Evolutionary conservation across 208 protist genomes (phyloP), one percentile per base, ranked within the genome.

Genomic region (Herpetomonas muscarum): DNA sequence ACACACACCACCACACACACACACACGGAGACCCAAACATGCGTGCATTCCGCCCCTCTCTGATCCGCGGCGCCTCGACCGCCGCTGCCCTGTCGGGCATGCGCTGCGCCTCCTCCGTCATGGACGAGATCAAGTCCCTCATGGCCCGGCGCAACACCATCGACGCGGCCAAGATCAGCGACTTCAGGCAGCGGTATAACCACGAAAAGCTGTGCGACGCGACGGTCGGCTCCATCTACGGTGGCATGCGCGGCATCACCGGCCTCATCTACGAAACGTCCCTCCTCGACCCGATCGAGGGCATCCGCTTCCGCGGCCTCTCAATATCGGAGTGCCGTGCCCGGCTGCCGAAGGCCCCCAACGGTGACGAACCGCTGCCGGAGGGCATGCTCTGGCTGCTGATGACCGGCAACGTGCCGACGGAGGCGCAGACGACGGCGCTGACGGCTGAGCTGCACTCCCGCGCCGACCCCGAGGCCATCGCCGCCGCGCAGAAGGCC

Each of bases 311-410:
- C 83, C 91, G 97, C 60, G 96, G 96, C 53, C 80, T 83, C 32
- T 92, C 94, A 32, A 98, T 99, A 60, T 86, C 96, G 19, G 91
- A 99, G 79, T 95, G 90, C 69, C 81, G 81, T 55, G 93, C 96
- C 79, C 49, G 83, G 57, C 64, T 91, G 55, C 93, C 98, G 15
- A 96, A 96, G 63, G 95, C 87, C 12, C 31, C 57, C 50, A 83
- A 77, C 31, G 89, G 89, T 44, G 45, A 60, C 28, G 89, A 98
- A 77, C 95, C 96, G 55, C 71, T 98, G 19, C 94, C 97, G 30
- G 97, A 99, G 85, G 93, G 74, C 53, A 82, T 98, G 61, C 75
- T 98, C 15, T 99, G 97, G 97, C 87, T 99, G 21, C 86, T 99
- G 31, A 55, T 98, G 30, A 99, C 97, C 29, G 97, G 97, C 60